A percentile compares a stretch with the other conserved stretches of the same genome.
phyloP scores from a whole-genome alignment of 148 eudicot species.

The Dysphania ambrosioides region DNA sequence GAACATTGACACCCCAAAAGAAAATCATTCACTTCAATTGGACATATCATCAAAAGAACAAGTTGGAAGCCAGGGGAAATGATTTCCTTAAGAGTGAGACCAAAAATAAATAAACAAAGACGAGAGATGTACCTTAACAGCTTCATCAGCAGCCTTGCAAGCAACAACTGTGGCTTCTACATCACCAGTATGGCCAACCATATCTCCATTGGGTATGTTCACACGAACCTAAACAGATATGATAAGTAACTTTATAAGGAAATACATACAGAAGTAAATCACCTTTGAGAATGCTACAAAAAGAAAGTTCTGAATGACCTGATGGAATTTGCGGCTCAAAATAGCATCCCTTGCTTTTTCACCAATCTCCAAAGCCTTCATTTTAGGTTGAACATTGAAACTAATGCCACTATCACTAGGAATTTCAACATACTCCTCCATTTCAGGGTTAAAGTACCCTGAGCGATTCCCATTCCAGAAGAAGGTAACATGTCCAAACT shows the following conservation, averaged over 20 bases:
- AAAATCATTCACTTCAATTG: no score
- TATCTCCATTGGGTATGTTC: slow-evolving; percentile 83
- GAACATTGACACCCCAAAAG: no score
- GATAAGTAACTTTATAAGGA: not conserved
- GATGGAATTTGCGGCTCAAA: slow-evolving; percentile 75
- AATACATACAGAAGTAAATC: not conserved
- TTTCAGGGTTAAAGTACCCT: slow-evolving; percentile 67
- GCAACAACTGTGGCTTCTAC: slow-evolving; percentile 75
- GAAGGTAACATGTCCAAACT: slow-evolving; percentile 94
- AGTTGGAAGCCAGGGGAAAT: not conserved
- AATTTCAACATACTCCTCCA: slow-evolving; percentile 96
- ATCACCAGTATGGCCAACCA: slow-evolving; percentile 98
- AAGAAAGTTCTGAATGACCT: slow-evolving; percentile 40
- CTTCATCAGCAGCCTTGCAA: slow-evolving; percentile 94
- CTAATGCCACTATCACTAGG: slow-evolving; percentile 86
- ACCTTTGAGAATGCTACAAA: not conserved
- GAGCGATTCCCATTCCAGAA: slow-evolving; percentile 96
- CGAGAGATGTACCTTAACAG: slow-evolving; percentile 67
- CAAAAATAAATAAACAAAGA: not conserved
- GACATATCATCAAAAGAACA: not conserved
- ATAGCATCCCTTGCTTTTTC: slow-evolving; percentile 92
- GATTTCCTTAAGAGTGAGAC: not conserved
- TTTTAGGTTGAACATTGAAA: slow-evolving; percentile 74
- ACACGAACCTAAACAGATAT: slow-evolving; percentile 65
- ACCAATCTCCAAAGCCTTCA: slow-evolving; percentile 91